These are phyloP conservation scores for Pouteria glomerata DNA, from an alignment of 148 eudicot species.

Conservation along the genomic window DNA sequence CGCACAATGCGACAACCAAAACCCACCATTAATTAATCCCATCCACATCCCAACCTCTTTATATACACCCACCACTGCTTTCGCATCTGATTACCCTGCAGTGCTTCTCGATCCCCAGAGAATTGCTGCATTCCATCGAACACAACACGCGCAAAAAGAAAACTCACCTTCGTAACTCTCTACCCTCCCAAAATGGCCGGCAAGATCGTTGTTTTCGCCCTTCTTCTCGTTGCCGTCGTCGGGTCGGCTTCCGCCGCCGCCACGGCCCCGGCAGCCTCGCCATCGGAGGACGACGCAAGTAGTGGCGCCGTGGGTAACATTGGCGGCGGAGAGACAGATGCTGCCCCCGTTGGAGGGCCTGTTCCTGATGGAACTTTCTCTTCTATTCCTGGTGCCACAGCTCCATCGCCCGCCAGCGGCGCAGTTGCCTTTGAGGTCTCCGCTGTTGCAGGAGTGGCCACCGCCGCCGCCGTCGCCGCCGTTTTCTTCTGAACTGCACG, in stretches of 20 bases:
- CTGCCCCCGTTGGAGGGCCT: conserved; percentile 19
- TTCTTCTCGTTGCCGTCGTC: conserved; percentile 20
- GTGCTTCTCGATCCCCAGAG: not conserved
- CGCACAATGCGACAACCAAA: not conserved
- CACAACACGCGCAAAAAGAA: no score
- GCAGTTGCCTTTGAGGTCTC: not conserved
- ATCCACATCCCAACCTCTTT: not conserved
- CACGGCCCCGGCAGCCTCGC: not conserved
- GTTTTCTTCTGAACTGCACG: conserved; percentile 4
- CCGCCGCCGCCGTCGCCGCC: not conserved
- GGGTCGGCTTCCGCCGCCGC: conserved; percentile 12
- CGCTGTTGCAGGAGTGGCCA: not conserved
- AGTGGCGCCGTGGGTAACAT: not conserved
- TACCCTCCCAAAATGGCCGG: conserved; percentile 18
- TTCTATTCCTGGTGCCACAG: not conserved
- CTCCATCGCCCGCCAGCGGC: conserved; percentile 1
- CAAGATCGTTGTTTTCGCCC: conserved; percentile 9
- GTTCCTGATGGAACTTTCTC: not conserved
- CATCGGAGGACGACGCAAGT: not conserved
- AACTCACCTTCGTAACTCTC: no score
- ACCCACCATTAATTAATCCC: not conserved
- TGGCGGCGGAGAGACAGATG: no score
- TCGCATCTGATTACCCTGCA: not conserved
- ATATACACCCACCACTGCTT: not conserved
- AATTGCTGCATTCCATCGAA: no score